A percentile compares a stretch with the other conserved stretches of the same genome.
Evolutionary conservation across 202 grass and related monocot species (phyloP).

Genomic region (Brachypodium distachyon): DNA sequence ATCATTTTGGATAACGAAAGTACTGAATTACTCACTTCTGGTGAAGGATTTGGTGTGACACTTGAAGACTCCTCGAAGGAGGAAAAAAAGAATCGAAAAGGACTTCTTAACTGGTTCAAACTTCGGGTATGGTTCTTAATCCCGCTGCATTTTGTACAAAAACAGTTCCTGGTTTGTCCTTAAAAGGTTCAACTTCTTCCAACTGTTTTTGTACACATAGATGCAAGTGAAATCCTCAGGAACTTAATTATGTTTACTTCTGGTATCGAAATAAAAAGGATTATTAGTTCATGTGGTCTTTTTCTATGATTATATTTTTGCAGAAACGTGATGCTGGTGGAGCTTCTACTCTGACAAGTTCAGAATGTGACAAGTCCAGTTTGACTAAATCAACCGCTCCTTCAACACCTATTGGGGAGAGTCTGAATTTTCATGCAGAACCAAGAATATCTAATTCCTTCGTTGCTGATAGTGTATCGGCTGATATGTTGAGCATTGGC

Average conservation of each 20-base stretch:
- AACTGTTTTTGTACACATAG: background rate
- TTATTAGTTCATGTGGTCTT: background rate
- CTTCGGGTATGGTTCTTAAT: conserved; percentile 50
- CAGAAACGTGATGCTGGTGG: conserved; percentile 94
- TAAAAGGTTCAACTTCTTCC: background rate
- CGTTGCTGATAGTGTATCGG: conserved; percentile 49
- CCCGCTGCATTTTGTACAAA: background rate
- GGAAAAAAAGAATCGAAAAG: conserved; percentile 87
- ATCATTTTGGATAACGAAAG: conserved; percentile 83
- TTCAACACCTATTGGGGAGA: conserved; percentile 89
- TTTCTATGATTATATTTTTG: background rate
- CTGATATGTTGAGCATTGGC: conserved; percentile 57
- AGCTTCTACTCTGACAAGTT: conserved; percentile 75
- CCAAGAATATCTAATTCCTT: conserved; percentile 71
- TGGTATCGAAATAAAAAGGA: background rate
- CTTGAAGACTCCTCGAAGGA: conserved; percentile 83
- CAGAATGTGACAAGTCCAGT: conserved; percentile 98
- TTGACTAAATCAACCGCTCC: conserved; percentile 94
- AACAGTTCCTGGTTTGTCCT: background rate
- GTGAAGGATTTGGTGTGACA: conserved; percentile 68
- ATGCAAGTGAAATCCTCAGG: background rate
- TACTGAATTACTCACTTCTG: conserved; percentile 65
- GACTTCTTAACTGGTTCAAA: conserved; percentile 99
- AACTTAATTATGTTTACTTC: background rate
- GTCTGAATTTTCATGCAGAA: conserved; percentile 64